These are phyloP conservation scores for Ilex asprella DNA, from an alignment of 257 asterid genomes.

Conservation along the genomic window DNA sequence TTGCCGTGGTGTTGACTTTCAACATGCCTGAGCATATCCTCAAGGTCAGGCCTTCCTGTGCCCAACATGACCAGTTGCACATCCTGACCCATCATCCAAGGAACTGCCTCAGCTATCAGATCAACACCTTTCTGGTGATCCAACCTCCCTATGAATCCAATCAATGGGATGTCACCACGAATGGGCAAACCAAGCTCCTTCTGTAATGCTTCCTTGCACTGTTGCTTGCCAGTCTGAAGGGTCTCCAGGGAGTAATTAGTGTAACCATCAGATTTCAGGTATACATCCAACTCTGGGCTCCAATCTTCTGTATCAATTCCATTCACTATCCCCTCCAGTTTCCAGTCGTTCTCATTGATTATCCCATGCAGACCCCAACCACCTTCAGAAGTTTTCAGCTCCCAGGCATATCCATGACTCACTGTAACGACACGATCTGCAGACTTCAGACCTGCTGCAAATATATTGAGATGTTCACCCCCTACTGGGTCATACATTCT, in stretches of 20 bases:
- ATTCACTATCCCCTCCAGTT: constrained; percentile 76
- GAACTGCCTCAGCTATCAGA: constrained; percentile 77
- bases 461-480: constrained; percentile 89
- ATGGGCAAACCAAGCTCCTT: constrained; percentile 79
- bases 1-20: constrained; percentile 54
- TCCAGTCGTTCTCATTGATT: constrained; percentile 76
- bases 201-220: constrained; percentile 82
- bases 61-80: constrained; percentile 91
- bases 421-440: constrained; percentile 90
- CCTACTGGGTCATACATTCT: constrained; percentile 80
- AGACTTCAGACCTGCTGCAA: constrained; percentile 84
- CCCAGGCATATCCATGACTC: constrained; percentile 88
- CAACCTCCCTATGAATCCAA: constrained; percentile 90
- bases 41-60: constrained; percentile 75
- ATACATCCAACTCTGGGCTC: constrained; percentile 71
- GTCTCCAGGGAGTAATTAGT: constrained; percentile 78
- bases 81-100: constrained; percentile 88
- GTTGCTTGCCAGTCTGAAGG: constrained; percentile 55
- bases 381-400: constrained; percentile 78
- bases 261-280: constrained; percentile 72
- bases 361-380: constrained; percentile 93
- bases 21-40: constrained; percentile 61
- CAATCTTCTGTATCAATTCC: constrained; percentile 90
- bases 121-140: constrained; percentile 92
- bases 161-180: constrained; percentile 53